These are phyloP conservation scores for Kazachstania kunashirensis DNA, from an alignment of 805 yeast species.

Conservation along the genomic window DNA sequence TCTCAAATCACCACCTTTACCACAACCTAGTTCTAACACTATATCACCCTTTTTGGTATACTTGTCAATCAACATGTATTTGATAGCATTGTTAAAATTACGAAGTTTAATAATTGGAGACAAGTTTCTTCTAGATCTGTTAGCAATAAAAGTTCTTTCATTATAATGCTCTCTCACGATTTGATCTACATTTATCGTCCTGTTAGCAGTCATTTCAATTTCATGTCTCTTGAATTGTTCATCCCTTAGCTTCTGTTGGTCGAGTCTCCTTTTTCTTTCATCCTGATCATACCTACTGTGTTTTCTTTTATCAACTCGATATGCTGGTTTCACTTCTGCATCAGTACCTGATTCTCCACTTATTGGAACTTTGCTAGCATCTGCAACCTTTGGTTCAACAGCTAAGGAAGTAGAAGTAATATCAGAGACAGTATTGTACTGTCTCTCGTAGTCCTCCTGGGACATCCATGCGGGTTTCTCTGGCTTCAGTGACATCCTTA, in stretches of 20 bases:
- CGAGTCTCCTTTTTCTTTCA: constrained; percentile 26
- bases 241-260: constrained; percentile 26
- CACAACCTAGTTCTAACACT: constrained; percentile 86
- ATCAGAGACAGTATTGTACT: constrained; percentile 14
- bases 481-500: constrained; percentile 12
- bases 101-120: constrained; percentile 83
- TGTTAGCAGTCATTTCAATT: constrained; percentile 30
- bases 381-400: not conserved
- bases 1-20: constrained; percentile 94
- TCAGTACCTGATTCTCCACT: not conserved
- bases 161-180: constrained; percentile 80
- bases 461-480: constrained; percentile 33
- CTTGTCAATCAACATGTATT: constrained; percentile 72
- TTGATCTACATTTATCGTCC: constrained; percentile 41
- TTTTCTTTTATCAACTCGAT: constrained; percentile 20
- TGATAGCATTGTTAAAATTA: constrained; percentile 85
- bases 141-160: constrained; percentile 64
- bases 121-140: constrained; percentile 48
- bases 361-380: not conserved
- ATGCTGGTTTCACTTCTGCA: constrained; percentile 6
- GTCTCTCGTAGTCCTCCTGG: constrained; percentile 29
- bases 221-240: constrained; percentile 29
- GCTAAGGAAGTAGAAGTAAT: not conserved
- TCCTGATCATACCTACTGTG: constrained; percentile 27
- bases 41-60: constrained; percentile 45